These are phyloP conservation scores for Teratosphaeria destructans DNA, from an alignment of 2,329 filamentous ascomycete species.

Conservation along the genomic window DNA sequence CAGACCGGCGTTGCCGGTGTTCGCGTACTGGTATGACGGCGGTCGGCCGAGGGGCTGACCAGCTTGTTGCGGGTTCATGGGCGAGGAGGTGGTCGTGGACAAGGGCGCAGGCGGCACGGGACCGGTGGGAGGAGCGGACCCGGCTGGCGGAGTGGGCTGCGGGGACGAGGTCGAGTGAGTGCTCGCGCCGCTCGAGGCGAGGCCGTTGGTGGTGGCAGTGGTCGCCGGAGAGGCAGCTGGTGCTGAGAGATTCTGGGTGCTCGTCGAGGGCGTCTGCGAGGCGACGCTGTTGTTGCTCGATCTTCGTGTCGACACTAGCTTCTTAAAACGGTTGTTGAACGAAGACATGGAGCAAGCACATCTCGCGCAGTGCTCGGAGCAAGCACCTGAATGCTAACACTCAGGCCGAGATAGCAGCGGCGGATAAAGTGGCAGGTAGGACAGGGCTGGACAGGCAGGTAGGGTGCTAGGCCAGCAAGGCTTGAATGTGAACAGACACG, in stretches of 20 bases:
- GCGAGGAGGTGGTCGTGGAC: conserved; percentile 40
- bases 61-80: conserved; percentile 39
- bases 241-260: conserved; percentile 26
- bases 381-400: neutral
- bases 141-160: conserved; percentile 1
- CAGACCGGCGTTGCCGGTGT: conserved; percentile 25
- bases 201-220: conserved; percentile 22
- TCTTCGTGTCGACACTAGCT: conserved; percentile 71
- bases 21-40: conserved; percentile 52
- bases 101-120: conserved; percentile 21
- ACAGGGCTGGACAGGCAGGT: neutral
- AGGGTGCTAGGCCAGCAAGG: neutral
- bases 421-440: neutral
- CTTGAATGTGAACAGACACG: neutral
- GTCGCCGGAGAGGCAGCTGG: conserved; percentile 20
- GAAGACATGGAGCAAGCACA: conserved; percentile 37
- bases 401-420: neutral
- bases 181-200: conserved; percentile 26
- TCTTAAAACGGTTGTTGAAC: conserved; percentile 70
- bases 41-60: conserved; percentile 46
- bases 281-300: conserved; percentile 47
- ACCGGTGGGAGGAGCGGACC: conserved; percentile 7
- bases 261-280: conserved; percentile 46
- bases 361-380: neutral
- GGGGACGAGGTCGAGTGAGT: conserved; percentile 3